Percentiles rank a stretch among this genome's conserved stretches.
Evolutionary conservation across 1,284 basidiomycete species (phyloP).

Genomic region (Cryptococcus deneoformans): DNA sequence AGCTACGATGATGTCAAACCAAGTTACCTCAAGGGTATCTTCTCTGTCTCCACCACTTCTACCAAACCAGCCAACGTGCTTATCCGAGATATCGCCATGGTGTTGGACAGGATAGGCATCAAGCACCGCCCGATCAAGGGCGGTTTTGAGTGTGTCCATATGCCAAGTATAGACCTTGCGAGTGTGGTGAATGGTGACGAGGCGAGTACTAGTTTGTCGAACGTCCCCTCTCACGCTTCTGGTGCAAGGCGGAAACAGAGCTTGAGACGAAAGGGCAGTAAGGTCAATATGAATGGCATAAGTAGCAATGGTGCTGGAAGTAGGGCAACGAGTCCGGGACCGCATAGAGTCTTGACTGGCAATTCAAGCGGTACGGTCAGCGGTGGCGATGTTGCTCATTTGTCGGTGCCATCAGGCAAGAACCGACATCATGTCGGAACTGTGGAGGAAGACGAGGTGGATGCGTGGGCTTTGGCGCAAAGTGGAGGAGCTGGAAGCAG

Average conservation of each 20-base stretch:
- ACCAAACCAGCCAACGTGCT: constrained; percentile 80
- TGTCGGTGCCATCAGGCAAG: not conserved
- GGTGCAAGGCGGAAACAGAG: constrained; percentile 16
- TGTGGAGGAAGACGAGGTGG: constrained; percentile 56
- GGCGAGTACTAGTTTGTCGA: constrained; percentile 24
- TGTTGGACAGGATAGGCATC: constrained; percentile 90
- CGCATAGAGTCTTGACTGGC: constrained; percentile 6
- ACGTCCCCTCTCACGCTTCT: constrained; percentile 4
- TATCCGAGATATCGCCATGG: constrained; percentile 77
- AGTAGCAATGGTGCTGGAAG: constrained; percentile 3
- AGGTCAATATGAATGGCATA: constrained; percentile 11
- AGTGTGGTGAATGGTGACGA: constrained; percentile 57
- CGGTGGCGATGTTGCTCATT: constrained; percentile 11
- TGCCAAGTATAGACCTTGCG: constrained; percentile 85
- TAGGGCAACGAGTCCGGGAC: constrained; percentile 6
- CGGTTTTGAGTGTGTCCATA: constrained; percentile 95
- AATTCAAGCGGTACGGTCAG: constrained; percentile 18
- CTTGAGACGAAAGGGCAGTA: constrained; percentile 20
- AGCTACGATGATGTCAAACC: constrained; percentile 66
- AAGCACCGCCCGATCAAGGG: constrained; percentile 86
- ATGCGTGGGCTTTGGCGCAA: constrained; percentile 64
- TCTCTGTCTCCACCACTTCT: constrained; percentile 94
- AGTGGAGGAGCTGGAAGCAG: constrained; percentile 57
- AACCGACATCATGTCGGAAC: not conserved
- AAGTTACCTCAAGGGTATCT: constrained; percentile 82